These are phyloP conservation scores for Stevia rebaudiana DNA, from an alignment of 140 eudicot genomes.

Conservation along the genomic window DNA sequence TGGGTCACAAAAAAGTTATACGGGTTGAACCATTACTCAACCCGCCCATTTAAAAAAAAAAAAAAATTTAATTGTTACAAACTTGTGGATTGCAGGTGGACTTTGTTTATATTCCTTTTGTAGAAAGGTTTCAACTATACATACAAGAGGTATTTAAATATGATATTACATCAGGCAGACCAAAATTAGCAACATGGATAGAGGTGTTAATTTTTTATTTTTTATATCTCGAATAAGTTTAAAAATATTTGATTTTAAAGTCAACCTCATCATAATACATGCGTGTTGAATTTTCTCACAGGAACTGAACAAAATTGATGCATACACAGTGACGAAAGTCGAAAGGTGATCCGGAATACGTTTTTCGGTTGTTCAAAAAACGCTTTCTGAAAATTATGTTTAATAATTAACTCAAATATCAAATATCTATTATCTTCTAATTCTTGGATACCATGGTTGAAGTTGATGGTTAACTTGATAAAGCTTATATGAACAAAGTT, in stretches of 20 bases:
- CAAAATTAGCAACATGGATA: slow-evolving; percentile 65
- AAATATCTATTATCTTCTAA: slow-evolving; percentile 9
- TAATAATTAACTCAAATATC: not conserved
- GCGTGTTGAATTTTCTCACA: slow-evolving; percentile 16
- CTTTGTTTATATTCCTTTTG: slow-evolving; percentile 65
- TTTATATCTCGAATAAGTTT: no score
- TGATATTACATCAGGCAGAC: slow-evolving; percentile 78
- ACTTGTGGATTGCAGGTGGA: slow-evolving; percentile 50
- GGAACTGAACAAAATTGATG: slow-evolving; percentile 74
- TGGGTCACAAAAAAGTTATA: not conserved
- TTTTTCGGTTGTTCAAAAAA: slow-evolving; percentile 27
- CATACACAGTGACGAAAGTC: slow-evolving; percentile 57
- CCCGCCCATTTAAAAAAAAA: no score
- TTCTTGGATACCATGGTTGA: slow-evolving; percentile 13
- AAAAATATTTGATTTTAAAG: no score
- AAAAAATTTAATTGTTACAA: not conserved
- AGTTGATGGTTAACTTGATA: slow-evolving; percentile 16
- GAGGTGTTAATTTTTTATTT: slow-evolving; percentile 40
- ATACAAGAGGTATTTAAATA: slow-evolving; percentile 44
- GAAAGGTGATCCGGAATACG: slow-evolving; percentile 34
- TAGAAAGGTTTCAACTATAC: slow-evolving; percentile 64
- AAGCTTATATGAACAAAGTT: slow-evolving; percentile 17
- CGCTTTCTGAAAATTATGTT: slow-evolving; percentile 31
- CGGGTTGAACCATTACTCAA: no score
- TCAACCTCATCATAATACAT: not conserved